phyloP scores from a whole-genome alignment of 495 filamentous ascomycete genomes.

The Annulohypoxylon bovei region DNA sequence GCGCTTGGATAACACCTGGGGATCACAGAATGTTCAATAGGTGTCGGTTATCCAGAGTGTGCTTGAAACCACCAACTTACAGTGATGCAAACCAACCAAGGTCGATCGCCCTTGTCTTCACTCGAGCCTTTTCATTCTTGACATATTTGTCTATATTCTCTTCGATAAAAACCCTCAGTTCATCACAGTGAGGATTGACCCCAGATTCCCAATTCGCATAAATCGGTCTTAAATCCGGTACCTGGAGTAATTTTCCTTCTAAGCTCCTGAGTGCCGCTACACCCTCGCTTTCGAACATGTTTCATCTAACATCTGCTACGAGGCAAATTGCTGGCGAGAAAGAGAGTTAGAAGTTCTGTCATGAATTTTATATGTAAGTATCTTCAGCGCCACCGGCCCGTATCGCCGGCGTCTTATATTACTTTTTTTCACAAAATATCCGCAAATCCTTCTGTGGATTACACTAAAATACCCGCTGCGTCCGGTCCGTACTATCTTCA shows the following conservation, averaged over 20 bases:
- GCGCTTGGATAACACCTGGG: not conserved
- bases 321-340: not conserved
- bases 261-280: constrained; percentile 1
- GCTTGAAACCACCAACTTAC: not conserved
- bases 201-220: constrained; percentile 1
- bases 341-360: not conserved
- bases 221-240: constrained; percentile 4
- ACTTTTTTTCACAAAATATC: not conserved
- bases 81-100: constrained; percentile 5
- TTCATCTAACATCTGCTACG: not conserved
- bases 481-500: not conserved
- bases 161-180: not conserved
- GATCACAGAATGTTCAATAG: not conserved
- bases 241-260: not conserved
- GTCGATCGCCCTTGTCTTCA: constrained; percentile 1
- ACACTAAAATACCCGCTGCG: constrained; percentile 7
- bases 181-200: constrained; percentile 1
- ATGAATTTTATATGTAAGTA: not conserved
- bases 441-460: not conserved
- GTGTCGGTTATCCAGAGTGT: not conserved
- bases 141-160: constrained; percentile 5
- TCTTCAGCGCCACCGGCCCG: not conserved
- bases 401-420: not conserved
- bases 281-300: constrained; percentile 2
- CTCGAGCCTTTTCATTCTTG: not conserved